Base-by-base conservation (phyloP, 192 early-diverging fungal genomes). In the Funneliformis geosporum region DNA sequence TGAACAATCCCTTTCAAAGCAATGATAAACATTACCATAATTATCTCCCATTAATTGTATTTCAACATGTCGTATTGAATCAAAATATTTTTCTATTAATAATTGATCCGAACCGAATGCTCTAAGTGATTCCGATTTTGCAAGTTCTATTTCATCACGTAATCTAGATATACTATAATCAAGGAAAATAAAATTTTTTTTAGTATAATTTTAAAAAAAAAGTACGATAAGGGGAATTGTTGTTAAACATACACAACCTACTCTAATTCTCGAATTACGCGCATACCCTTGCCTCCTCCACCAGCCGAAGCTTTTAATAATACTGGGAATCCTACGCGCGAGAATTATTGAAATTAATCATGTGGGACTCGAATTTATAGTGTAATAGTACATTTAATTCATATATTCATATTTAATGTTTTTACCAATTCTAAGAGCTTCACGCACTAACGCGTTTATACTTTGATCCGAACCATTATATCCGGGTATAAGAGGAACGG, bases 61-160 rank as follows among this genome's bases (percentile, higher is more conserved):
- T 23, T 93, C 90, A 73, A 94, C 93, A 75, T 92, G 92, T 18
- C 91, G 89, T 43, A 90, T 94, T 65, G 94, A 87, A 55, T 93
- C 93, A 78, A 98, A 93, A 81, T 94, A 98, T 85, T 94, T 95
- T 86, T 98, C 97, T 25, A 98, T 93, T 64, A 98, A 87, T 12
- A 98, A 84, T 42, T 94, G 86, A 80, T 92, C 91, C 84, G 97
- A 96, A 72, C 95, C 97, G 80, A 98, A 98, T 47, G 87, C 88
- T 44, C 92, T 92, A 73, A 86, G 81, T n/a, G 94, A 92, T 88
- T 97, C 95, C 62, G 90, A 87, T 66, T 89, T 88, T 38, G 93
- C 92, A 18, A 96, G 87, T 66, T 91, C 87, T 84, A 92, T 95
- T 11, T 92, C 92, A 69, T 96, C 95, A 9, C 79, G 79, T 44